These are phyloP conservation scores for Nannochloropsis oceanica DNA, from an alignment of 108 stramenopile genomes.

Conservation along the genomic window DNA sequence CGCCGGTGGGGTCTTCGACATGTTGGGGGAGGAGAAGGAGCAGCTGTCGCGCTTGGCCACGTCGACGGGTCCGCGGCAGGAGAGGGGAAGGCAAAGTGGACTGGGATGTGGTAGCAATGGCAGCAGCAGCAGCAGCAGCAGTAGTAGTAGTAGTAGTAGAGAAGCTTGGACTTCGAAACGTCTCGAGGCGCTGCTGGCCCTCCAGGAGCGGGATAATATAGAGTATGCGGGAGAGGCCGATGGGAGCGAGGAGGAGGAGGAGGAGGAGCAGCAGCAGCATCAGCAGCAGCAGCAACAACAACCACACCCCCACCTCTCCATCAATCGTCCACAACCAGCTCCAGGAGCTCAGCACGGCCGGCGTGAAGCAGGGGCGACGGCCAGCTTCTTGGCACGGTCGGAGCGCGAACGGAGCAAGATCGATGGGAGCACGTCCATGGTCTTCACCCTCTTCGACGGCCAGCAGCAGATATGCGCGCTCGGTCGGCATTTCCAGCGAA, in stretches of 20 bases:
- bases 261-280: too few species aligned
- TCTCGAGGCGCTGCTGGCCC: neutral
- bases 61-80: neutral
- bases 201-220: neutral
- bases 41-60: neutral
- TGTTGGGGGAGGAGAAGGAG: neutral
- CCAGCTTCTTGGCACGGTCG: neutral
- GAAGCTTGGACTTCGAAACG: neutral
- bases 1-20: neutral
- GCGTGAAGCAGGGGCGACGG: neutral
- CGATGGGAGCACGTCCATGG: neutral
- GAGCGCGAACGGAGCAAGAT: neutral
- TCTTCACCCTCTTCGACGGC: neutral
- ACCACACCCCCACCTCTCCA: too few species aligned
- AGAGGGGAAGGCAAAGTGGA: neutral
- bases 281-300: too few species aligned
- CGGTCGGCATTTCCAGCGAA: neutral
- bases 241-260: neutral
- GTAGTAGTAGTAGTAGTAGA: too few species aligned
- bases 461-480: neutral
- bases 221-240: neutral
- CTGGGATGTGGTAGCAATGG: neutral
- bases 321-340: too few species aligned
- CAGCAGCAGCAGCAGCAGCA: too few species aligned
- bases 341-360: too few species aligned